Base-by-base conservation (phyloP, 768 basidiomycete genomes). In the Pleurotus citrinopileatus region DNA sequence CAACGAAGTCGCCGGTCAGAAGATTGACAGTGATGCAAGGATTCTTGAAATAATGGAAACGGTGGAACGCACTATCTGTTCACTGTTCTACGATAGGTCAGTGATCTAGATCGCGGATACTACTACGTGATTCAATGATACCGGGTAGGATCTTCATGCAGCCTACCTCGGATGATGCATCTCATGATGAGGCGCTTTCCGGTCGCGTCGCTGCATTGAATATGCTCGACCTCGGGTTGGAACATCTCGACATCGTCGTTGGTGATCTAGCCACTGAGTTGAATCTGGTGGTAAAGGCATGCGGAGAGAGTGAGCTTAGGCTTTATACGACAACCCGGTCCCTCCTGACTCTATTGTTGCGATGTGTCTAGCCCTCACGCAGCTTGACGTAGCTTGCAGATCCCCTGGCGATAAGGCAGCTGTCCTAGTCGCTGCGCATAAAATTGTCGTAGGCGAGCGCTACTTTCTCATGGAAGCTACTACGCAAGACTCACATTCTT, bases 141-240 rank as follows among this genome's bases (percentile, higher is more conserved):
- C n/a, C n/a, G n/a, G n/a, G n/a, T 45, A 95, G 93, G 53, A 61
- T 97, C 3, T 97, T 94, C 70, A 79, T 85, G 50, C 91, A 89
- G 15, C 72, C 77, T 3, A 67, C 71, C 1, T 76, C 84, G 2
- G 81, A 81, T 17, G 96, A 99, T 62, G 75, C 81, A 0, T 86
- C 86, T 1, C 95, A 97, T 64, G 94, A 99, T 64, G 91, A 92
- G 61, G 89, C 92, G 0, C 74, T 99, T 3, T 84, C 94, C 0
- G 89, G 85, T 63, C 84, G 95, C 4, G 86, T 98, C 13, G 92
- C 93, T 12, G 95, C 94, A 1, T 75, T 99, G 42, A 94, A 95
- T 60, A 82, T 94, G 77, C 76, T 98, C 1, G 96, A 98, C 66
- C 74, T 99, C 0, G 80, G 85, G 2, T 73, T 98, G 8, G 87